A percentile compares a stretch with the other conserved stretches of the same genome.
phyloP scores from a whole-genome alignment of 2,329 filamentous ascomycete species.

The Xenoacremonium recifei region DNA sequence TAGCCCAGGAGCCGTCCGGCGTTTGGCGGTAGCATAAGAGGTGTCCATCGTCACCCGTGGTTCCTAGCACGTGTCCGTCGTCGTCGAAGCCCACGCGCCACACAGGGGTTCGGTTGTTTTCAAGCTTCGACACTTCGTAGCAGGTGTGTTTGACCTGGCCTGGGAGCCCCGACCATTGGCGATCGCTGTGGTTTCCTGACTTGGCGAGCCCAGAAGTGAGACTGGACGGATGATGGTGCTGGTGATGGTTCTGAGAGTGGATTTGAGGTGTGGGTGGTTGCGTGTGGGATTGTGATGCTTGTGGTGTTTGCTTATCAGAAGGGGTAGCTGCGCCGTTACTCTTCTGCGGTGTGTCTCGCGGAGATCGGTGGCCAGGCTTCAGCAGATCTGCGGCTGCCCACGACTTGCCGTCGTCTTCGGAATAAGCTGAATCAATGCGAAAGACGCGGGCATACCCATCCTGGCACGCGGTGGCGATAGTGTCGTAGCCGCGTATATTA shows the following conservation, averaged over 20 bases:
- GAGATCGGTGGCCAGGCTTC: conserved; percentile 30
- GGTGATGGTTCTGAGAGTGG: conserved; percentile 23
- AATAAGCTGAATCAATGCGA: conserved; percentile 63
- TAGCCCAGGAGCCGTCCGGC: conserved; percentile 56
- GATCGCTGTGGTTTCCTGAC: conserved; percentile 43
- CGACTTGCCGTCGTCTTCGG: conserved; percentile 44
- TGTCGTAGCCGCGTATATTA: conserved; percentile 85
- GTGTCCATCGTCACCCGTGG: conserved; percentile 73
- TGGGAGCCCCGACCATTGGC: conserved; percentile 55
- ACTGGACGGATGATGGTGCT: conserved; percentile 41
- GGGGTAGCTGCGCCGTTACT: conserved; percentile 13
- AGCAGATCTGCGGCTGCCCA: conserved; percentile 49
- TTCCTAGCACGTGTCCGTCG: conserved; percentile 70
- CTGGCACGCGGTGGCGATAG: conserved; percentile 88
- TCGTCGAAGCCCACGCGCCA: conserved; percentile 74
- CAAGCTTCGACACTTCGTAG: conserved; percentile 64
- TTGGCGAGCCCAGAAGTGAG: conserved; percentile 55
- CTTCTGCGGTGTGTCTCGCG: conserved; percentile 27
- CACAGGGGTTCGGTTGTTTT: conserved; percentile 66
- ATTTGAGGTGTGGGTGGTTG: conserved; percentile 22
- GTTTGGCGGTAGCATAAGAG: conserved; percentile 61
- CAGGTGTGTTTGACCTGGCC: conserved; percentile 65
- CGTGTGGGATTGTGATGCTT: conserved; percentile 12
- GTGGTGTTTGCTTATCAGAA: conserved; percentile 24
- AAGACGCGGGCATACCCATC: conserved; percentile 91